phyloP scores from a whole-genome alignment of 2,329 filamentous ascomycete species.

The Aspergillus pseudoterreus region DNA sequence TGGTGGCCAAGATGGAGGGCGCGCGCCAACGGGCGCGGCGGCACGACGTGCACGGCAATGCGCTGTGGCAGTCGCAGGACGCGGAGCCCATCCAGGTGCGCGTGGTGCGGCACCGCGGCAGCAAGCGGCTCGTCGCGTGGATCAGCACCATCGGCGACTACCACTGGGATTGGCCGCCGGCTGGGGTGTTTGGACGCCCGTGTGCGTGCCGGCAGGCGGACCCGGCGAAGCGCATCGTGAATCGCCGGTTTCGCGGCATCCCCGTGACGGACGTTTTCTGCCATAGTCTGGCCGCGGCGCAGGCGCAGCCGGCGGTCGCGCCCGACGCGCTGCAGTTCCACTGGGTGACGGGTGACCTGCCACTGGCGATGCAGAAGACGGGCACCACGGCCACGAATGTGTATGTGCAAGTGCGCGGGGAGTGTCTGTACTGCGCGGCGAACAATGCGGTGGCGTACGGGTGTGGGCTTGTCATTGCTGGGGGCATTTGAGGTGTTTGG shows the following conservation, averaged over 20 bases:
- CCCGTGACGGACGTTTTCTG: background rate
- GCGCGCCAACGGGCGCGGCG: background rate
- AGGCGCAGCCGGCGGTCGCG: background rate
- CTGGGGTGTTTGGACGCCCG: background rate
- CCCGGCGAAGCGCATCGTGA: background rate
- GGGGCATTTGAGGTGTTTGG: background rate
- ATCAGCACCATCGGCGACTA: background rate
- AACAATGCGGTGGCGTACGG: background rate
- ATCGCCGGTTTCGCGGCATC: background rate
- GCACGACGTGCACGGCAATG: background rate
- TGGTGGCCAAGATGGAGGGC: background rate
- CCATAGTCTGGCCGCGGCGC: background rate
- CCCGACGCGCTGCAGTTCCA: background rate
- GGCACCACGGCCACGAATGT: background rate
- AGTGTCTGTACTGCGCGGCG: background rate
- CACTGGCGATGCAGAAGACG: background rate
- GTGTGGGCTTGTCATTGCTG: background rate
- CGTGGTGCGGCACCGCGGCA: background rate
- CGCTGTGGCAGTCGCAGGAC: background rate
- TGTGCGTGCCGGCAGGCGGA: background rate
- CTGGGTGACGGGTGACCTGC: background rate
- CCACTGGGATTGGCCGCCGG: background rate
- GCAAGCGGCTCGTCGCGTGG: background rate
- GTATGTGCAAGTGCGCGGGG: background rate
- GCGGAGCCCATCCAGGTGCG: background rate